These are phyloP conservation scores for Ehretia macrophylla DNA, from an alignment of 257 asterid species.

Conservation along the genomic window DNA sequence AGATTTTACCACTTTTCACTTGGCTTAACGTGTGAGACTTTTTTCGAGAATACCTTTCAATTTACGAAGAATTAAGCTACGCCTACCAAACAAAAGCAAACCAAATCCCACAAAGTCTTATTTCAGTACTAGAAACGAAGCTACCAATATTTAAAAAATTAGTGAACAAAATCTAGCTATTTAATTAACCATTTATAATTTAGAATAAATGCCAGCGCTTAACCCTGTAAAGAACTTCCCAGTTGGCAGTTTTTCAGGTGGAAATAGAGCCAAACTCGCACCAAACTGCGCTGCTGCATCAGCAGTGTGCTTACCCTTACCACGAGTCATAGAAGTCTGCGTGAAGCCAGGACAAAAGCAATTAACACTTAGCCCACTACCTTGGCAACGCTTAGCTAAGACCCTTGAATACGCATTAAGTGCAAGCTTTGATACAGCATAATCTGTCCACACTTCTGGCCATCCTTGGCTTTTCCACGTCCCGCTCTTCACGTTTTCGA, in stretches of 20 bases:
- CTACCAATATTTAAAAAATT: too few species aligned
- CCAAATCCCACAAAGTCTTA: too few species aligned
- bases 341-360: conserved; percentile 85
- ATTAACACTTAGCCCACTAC: conserved; percentile 41
- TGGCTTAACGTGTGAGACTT: too few species aligned
- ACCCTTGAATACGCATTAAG: conserved; percentile 57
- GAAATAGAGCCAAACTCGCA: conserved; percentile 36
- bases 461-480: conserved; percentile 64
- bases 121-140: too few species aligned
- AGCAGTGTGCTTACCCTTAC: conserved; percentile 52
- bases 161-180: too few species aligned
- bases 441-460: conserved; percentile 81
- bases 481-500: conserved; percentile 48
- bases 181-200: conserved; percentile 24
- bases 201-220: conserved; percentile 26
- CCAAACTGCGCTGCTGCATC: conserved; percentile 44
- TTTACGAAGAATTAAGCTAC: too few species aligned
- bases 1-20: too few species aligned
- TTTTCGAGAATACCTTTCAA: too few species aligned
- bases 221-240: conserved; percentile 45
- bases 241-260: conserved; percentile 40
- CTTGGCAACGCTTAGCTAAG: conserved; percentile 42
- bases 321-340: conserved; percentile 72
- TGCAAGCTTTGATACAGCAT: conserved; percentile 73
- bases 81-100: too few species aligned